A percentile compares a stretch with the other conserved stretches of the same genome.
phyloP scores from a whole-genome alignment of 2,329 filamentous ascomycete genomes.

The Fulvia fulva region DNA sequence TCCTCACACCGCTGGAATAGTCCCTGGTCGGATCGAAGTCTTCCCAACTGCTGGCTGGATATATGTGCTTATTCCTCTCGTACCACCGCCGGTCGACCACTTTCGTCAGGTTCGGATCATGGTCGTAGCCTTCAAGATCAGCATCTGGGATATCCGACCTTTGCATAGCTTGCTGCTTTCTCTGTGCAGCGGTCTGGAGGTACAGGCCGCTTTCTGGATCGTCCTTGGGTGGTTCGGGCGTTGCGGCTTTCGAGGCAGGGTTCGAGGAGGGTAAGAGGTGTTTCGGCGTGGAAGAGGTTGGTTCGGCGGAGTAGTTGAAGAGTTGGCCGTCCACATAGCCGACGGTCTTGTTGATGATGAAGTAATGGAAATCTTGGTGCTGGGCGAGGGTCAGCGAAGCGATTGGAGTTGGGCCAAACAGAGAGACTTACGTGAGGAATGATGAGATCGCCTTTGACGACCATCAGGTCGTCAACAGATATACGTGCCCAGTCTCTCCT shows the following conservation, averaged over 20 bases:
- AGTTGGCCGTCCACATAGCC: constrained; percentile 66
- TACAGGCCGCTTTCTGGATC: background rate
- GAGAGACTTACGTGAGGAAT: constrained; percentile 76
- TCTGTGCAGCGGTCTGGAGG: constrained; percentile 25
- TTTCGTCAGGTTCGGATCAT: constrained; percentile 80
- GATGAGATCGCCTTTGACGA: constrained; percentile 85
- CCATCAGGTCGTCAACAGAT: constrained; percentile 90
- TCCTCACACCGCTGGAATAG: constrained; percentile 70
- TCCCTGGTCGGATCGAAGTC: constrained; percentile 89
- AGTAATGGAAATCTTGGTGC: constrained; percentile 98
- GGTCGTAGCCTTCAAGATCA: constrained; percentile 65
- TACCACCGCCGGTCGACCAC: constrained; percentile 97
- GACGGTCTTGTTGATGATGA: constrained; percentile 80
- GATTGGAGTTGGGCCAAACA: background rate
- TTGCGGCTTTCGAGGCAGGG: constrained; percentile 1
- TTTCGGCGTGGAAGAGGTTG: constrained; percentile 41
- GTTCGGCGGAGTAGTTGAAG: constrained; percentile 67
- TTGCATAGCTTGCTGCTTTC: constrained; percentile 16
- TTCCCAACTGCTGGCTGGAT: constrained; percentile 91
- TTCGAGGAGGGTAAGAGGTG: constrained; percentile 24
- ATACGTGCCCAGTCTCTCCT: constrained; percentile 86
- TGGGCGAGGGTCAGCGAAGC: constrained; percentile 37
- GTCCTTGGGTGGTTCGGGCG: constrained; percentile 5
- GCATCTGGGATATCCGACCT: constrained; percentile 47
- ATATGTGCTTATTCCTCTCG: constrained; percentile 96